Evolutionary conservation across 129 eudicot species (phyloP), one percentile per base, ranked within the genome.

Genomic region (Oenanthe sinensis): DNA sequence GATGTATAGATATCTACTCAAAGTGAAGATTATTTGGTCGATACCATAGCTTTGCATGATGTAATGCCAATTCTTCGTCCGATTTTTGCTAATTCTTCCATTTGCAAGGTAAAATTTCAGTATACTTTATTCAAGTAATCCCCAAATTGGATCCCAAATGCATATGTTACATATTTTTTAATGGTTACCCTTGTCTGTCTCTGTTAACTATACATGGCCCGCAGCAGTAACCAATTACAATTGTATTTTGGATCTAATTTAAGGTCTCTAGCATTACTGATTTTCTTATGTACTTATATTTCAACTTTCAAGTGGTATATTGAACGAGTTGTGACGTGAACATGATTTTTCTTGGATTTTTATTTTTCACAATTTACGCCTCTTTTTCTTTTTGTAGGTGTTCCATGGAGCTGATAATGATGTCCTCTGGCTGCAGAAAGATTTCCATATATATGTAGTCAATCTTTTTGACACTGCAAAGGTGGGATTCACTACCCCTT

Each of bases 361-460:
- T 63, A 30, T 11, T 63, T 7, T 8, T 26, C 22, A 26, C 22
- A 8, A 7, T 55, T 3, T 8, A 11, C 0, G 3, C 30, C 22
- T 26, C 1, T 54, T 58, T 58, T 22, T 8, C n/a, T n/a, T 79
- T 58, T 79, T 86, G 47, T 81, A 94, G 98, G 98, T 95, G 30
- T 91, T 95, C 81, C 98, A 95, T 79, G 98, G 98, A 39, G 92
- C 98, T 75, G 97, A 95, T 85, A 95, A 91, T 83, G 98, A 95
- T 87, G 90, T 95, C 75, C 88, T 90, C 71, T 95, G 98, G 98
- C 91, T 95, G 79, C 97, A 95, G 85, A 86, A 97, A 78, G 98
- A 95, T 84, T 95, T 91, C 79, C 98, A 91, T 79, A 90, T 95
- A 20, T 95, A 91, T 79, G 92, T 90, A 55, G 97, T 91, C 47